Evolutionary conservation across 345 rosid species (phyloP).

Genomic region (Erucastrum elatum): DNA sequence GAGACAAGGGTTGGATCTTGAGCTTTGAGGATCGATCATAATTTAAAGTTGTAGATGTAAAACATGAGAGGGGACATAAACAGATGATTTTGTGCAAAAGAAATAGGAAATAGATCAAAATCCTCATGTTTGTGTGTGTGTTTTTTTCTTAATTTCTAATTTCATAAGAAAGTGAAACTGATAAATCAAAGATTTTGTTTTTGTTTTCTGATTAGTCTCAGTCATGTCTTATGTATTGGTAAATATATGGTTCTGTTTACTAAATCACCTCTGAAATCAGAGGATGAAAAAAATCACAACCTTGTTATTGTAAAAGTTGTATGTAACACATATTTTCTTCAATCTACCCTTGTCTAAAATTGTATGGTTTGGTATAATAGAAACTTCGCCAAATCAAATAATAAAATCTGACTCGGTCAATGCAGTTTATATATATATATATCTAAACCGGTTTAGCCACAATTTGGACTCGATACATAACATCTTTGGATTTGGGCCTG

Average conservation of each 20-base stretch:
- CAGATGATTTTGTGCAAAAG: neutral
- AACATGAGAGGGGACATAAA: slow-evolving; percentile 36
- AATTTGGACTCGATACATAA: neutral
- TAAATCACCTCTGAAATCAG: neutral
- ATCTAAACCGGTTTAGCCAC: no score
- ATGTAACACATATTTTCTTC: slow-evolving; percentile 9
- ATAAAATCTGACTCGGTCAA: no score
- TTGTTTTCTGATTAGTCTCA: neutral
- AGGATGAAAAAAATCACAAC: slow-evolving; percentile 4
- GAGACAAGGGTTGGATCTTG: slow-evolving; percentile 33
- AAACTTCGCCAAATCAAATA: neutral
- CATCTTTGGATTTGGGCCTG: neutral
- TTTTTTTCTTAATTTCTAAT: neutral
- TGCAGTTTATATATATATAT: no score
- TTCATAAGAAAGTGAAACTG: slow-evolving; percentile 14
- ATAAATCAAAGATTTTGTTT: slow-evolving; percentile 16
- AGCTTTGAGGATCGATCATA: slow-evolving; percentile 25
- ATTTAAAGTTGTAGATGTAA: slow-evolving; percentile 33
- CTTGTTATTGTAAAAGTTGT: neutral
- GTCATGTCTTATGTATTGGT: neutral
- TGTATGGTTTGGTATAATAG: neutral
- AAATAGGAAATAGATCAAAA: slow-evolving; percentile 15
- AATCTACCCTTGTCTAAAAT: neutral
- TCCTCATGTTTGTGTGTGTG: slow-evolving; percentile 25
- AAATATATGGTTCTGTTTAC: neutral